Conservation (phyloP, 2,329 filamentous ascomycete species). For the Aspergillus piperis region DNA sequence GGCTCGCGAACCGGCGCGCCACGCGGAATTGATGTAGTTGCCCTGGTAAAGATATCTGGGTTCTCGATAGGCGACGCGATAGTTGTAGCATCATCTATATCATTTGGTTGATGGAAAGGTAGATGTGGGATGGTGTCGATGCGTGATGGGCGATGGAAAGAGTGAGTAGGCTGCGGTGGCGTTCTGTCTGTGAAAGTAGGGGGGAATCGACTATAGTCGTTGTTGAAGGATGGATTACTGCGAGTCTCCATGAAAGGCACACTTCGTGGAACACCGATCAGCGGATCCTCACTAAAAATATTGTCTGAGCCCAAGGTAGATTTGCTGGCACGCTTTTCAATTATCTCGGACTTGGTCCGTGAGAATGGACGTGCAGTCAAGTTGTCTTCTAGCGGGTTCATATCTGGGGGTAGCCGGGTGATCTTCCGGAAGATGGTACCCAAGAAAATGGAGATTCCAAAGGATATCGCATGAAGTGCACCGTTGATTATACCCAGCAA, state of each 20-base stretch:
- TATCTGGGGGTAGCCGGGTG: constrained; percentile 78
- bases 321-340: constrained; percentile 63
- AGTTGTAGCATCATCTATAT: constrained; percentile 31
- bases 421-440: constrained; percentile 81
- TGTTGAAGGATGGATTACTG: constrained; percentile 62
- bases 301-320: constrained; percentile 47
- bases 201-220: constrained; percentile 54
- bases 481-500: constrained; percentile 65
- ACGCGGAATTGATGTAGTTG: constrained; percentile 33
- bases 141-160: constrained; percentile 34
- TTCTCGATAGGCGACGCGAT: constrained; percentile 30
- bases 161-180: constrained; percentile 53
- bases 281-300: constrained; percentile 44
- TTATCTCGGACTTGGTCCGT: constrained; percentile 65
- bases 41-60: constrained; percentile 32
- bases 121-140: constrained; percentile 35
- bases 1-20: constrained; percentile 33
- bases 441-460: constrained; percentile 73
- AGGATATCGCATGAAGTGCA: constrained; percentile 69
- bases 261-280: constrained; percentile 49
- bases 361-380: constrained; percentile 75
- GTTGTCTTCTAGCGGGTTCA: constrained; percentile 90
- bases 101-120: constrained; percentile 30
- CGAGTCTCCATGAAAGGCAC: constrained; percentile 83
- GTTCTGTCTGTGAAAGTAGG: constrained; percentile 51